Evolutionary conservation across 2,329 filamentous ascomycete species (phyloP).

Genomic region (Alternaria alternata): DNA sequence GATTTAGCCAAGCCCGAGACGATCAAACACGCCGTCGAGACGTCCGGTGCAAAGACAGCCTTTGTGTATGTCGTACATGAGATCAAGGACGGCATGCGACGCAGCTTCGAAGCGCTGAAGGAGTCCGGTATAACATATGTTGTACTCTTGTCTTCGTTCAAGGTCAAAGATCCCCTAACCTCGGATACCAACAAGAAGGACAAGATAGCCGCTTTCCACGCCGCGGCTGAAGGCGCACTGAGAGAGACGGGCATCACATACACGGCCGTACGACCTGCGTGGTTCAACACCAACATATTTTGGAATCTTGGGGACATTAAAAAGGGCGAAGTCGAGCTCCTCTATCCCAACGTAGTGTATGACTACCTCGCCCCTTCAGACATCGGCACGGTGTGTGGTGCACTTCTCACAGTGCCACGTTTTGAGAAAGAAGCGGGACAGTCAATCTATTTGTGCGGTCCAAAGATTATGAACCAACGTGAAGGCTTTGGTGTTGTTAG

Average conservation of each 20-base stretch:
- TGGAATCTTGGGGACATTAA: slow-evolving; percentile 38
- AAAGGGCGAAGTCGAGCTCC: slow-evolving; percentile 44
- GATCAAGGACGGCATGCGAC: slow-evolving; percentile 52
- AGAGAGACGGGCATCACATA: slow-evolving; percentile 54
- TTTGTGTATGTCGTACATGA: slow-evolving; percentile 57
- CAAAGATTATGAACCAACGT: slow-evolving; percentile 40
- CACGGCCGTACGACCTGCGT: slow-evolving; percentile 54
- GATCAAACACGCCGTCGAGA: slow-evolving; percentile 52
- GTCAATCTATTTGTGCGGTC: slow-evolving; percentile 45
- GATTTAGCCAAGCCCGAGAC: slow-evolving; percentile 56
- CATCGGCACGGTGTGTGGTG: slow-evolving; percentile 56
- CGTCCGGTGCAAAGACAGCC: slow-evolving; percentile 55
- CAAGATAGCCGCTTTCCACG: slow-evolving; percentile 43
- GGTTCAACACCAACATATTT: slow-evolving; percentile 56
- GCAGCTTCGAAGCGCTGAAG: slow-evolving; percentile 55
- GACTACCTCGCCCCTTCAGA: slow-evolving; percentile 56
- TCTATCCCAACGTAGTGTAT: slow-evolving; percentile 37
- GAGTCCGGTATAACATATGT: slow-evolving; percentile 56
- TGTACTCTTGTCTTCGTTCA: slow-evolving; percentile 52
- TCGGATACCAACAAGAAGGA: slow-evolving; percentile 7
- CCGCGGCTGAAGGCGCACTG: slow-evolving; percentile 56
- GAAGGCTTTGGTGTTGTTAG: slow-evolving; percentile 6
- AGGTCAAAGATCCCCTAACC: slow-evolving; percentile 6
- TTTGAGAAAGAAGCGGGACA: slow-evolving; percentile 43
- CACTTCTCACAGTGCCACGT: slow-evolving; percentile 46